Evolutionary conservation across 805 yeast genomes (phyloP), one percentile per base, ranked within the genome.

Genomic region (Candida ficus): DNA sequence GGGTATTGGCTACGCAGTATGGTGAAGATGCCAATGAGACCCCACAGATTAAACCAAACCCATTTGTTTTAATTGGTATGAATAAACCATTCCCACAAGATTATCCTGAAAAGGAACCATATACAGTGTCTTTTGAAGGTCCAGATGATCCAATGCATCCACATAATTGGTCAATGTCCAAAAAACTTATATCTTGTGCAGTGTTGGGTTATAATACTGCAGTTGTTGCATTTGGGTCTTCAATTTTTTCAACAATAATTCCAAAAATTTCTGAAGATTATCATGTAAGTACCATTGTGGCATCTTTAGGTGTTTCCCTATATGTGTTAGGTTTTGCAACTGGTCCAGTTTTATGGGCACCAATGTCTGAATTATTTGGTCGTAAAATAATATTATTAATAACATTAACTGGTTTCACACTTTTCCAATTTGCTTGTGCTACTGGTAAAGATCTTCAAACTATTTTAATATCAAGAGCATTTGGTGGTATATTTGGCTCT

Each of bases 281-380:
- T 61, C 74, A 74, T 42, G 78, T 90, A 32, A 80, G 84, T 29
- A 46, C 54, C 5, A 83, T 78, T 10, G 90, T 80, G 13, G 81
- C 83, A 11, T 73, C 85, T 14, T 69, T 91, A 34, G 84, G 88
- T 40, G 73, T 88, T 7, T 79, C 96, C 0, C 67, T 89, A 19
- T 91, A 77, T 53, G 96, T 91, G 10, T 61, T 88, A 32, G 98
- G 97, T 10, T 91, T 89, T 63, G 96, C 96, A 0, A 73, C 87
- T 0, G 96, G 97, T 13, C 98, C 98, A 4, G 68, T 90, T 35
- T 53, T 87, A 21, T 90, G 93, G 88, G 96, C 93, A 16, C 96
- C 95, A 4, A 58, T 84, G 28, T 81, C 91, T 13, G 95, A 84
- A 59, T 54, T 83, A 28, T 80, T 70, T 50, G 93, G 95, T 39